Base-by-base conservation (phyloP, 148 eudicot species). In the Rhododendron ovatum region DNA sequence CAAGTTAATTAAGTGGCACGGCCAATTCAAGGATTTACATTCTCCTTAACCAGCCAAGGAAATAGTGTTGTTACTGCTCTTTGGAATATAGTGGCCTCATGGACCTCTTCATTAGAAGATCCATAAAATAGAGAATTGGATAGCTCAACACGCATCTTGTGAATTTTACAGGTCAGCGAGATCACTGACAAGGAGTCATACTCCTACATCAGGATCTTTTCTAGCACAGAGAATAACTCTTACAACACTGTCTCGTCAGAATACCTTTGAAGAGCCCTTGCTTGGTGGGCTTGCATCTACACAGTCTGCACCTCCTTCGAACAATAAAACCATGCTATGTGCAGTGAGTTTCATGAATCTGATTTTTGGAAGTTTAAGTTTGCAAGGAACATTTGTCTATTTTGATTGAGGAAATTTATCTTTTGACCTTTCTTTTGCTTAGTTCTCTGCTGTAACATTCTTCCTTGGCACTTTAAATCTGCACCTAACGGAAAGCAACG, bases 101-200 rank as follows among this genome's bases (percentile, higher is more conserved):
- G 3, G 12, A n/a, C 73, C 33, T 65, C 33, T 65, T 30, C 39
- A 28, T 80, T 57, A 35, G 65, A 80, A 53, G 28, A 33, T 53
- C 20, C 0, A 0, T 55, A 55, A 1, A 18, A 18, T 26, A 22
- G 22, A 33, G 63, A 33, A 75, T 51, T 84, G 18, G 33, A 79
- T 50, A 48, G 26, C 18, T 28, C 22, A 71, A 30, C 14, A 71
- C 7, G 75, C 20, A 33, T 71, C 39, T 71, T 71, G n/a, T 82
- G 82, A 51, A 86, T 89, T 74, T 48, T 77, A 79, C 89, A 94
- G 95, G 90, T 94, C 97, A 71, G 97, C 97, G n/a, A 93, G 97
- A 88, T 94, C 93, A 73, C 87, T 94, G 41, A 76, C 94, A 20
- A 90, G 90, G 53, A 91, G 95, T 84, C 91, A 90, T 85, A 94